These are phyloP conservation scores for Sistotremastrum suecicum DNA, from an alignment of 768 basidiomycete species.

Conservation along the genomic window DNA sequence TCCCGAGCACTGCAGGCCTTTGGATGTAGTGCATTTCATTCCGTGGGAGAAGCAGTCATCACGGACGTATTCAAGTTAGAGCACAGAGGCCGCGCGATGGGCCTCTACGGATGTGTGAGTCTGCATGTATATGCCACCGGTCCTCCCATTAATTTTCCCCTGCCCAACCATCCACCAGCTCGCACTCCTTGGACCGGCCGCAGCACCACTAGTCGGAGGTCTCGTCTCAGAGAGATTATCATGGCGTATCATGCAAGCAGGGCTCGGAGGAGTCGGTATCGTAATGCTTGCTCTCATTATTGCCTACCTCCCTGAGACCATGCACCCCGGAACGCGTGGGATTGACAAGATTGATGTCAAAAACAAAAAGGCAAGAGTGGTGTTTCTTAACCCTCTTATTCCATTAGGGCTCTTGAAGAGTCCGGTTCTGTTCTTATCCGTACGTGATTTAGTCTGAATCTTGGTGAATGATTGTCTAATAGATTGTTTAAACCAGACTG, in stretches of 20 bases:
- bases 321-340: conserved; percentile 41
- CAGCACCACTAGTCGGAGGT: conserved; percentile 50
- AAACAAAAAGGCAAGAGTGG: conserved; percentile 6
- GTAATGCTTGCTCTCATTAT: conserved; percentile 25
- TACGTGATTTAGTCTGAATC: conserved; percentile 16
- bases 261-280: conserved; percentile 27
- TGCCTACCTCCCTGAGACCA: conserved; percentile 48
- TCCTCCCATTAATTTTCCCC: no score
- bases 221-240: conserved; percentile 43
- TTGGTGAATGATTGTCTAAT: neutral
- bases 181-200: conserved; percentile 40
- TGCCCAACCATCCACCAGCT: conserved; percentile 20
- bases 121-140: neutral
- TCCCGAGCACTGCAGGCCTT: conserved; percentile 55
- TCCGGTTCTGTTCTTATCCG: conserved; percentile 42
- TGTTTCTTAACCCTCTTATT: conserved; percentile 46
- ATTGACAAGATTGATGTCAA: conserved; percentile 27
- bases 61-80: conserved; percentile 56
- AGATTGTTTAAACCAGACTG: conserved; percentile 23
- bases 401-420: conserved; percentile 38
- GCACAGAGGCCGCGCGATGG: conserved; percentile 24
- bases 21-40: conserved; percentile 41
- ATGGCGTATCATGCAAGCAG: conserved; percentile 47
- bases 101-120: neutral
- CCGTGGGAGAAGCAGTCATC: conserved; percentile 36